Evolutionary conservation across 345 rosid species (phyloP).

Genomic region (Nasturtium officinale): DNA sequence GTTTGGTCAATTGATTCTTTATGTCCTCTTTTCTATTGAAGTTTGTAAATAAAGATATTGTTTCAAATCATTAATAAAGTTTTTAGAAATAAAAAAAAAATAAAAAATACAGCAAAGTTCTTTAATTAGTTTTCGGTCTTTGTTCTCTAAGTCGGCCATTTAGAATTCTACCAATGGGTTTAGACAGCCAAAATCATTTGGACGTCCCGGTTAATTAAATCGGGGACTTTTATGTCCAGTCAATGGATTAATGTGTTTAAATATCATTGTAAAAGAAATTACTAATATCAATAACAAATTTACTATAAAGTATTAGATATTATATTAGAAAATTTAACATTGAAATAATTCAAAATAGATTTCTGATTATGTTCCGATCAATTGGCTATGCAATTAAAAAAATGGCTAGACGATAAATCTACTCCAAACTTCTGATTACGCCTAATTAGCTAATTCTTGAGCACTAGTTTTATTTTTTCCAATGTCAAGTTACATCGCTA

Average conservation of each 20-base stretch:
- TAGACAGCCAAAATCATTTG: not conserved
- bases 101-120: not conserved
- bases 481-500: constrained; percentile 28
- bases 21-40: too few relatives aligned
- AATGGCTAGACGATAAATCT: not conserved
- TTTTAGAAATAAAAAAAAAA: too few relatives aligned
- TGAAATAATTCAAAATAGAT: too few relatives aligned
- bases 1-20: too few relatives aligned
- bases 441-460: not conserved
- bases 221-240: not conserved
- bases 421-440: constrained; percentile 3
- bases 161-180: not conserved
- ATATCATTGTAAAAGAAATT: too few relatives aligned
- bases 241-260: not conserved
- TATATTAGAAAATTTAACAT: too few relatives aligned
- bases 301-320: not conserved
- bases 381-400: too few relatives aligned
- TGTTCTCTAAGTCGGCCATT: not conserved
- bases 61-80: too few relatives aligned
- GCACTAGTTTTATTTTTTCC: not conserved
- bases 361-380: not conserved
- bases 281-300: not conserved
- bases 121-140: too few relatives aligned
- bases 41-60: too few relatives aligned
- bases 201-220: not conserved